These are phyloP conservation scores for Rhodosorus marinus DNA, from an alignment of 23 red algal species.

Conservation along the genomic window DNA sequence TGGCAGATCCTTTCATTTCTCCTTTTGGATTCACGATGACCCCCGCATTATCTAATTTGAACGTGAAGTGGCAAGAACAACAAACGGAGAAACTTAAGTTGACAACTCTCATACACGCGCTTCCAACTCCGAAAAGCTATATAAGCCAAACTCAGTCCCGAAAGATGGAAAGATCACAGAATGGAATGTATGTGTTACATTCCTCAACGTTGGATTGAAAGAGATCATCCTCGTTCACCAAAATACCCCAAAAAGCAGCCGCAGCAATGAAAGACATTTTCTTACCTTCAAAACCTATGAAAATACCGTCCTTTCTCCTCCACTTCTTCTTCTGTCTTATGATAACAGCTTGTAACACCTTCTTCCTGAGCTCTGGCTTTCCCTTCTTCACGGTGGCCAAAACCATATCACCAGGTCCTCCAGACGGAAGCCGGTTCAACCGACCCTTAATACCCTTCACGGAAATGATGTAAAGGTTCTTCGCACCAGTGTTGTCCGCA, in stretches of 20 bases:
- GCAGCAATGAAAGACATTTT: too few species aligned
- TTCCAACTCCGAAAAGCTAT: too few species aligned
- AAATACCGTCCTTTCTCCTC: slow-evolving; percentile 88
- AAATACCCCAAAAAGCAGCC: neutral
- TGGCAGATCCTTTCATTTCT: slow-evolving; percentile 96
- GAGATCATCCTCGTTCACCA: neutral
- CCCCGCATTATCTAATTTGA: slow-evolving; percentile 76
- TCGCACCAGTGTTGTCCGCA: slow-evolving; percentile 97
- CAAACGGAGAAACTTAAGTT: neutral
- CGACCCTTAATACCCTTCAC: slow-evolving; percentile 72
- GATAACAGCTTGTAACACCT: slow-evolving; percentile 82
- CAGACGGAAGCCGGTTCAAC: slow-evolving; percentile 89
- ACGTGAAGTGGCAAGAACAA: too few species aligned
- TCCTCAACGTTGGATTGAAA: neutral
- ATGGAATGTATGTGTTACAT: slow-evolving; percentile 1
- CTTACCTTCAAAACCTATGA: slow-evolving; percentile 95
- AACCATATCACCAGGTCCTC: slow-evolving; percentile 88
- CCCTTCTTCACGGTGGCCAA: slow-evolving; percentile 98
- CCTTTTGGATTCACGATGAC: slow-evolving; percentile 98
- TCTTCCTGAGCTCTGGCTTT: slow-evolving; percentile 96
- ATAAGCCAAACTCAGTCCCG: slow-evolving; percentile 53
- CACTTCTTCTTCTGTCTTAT: slow-evolving; percentile 85
- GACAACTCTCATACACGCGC: neutral
- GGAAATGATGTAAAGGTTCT: slow-evolving; percentile 98
- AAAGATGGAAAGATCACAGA: slow-evolving; percentile 93